Evolutionary conservation across 2,329 filamentous ascomycete genomes (phyloP), one percentile per base, ranked within the genome.

Genomic region (Apiospora phragmitis): DNA sequence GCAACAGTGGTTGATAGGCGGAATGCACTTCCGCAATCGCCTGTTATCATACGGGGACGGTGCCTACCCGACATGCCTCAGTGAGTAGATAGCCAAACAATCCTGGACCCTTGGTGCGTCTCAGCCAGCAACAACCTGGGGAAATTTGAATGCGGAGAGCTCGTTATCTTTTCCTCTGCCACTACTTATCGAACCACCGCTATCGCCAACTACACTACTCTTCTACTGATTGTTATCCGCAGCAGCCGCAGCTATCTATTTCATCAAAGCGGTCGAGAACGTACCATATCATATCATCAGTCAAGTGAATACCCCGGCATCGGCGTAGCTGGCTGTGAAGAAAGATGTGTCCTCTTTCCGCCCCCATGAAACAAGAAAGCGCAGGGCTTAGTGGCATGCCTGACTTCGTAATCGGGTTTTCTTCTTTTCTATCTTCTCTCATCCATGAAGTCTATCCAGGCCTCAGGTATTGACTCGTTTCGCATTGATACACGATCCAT

Each of bases 101-200:
- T 67, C 29, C 65, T 67, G 65, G 65, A 67, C 65, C 65, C 65
- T 67, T 67, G 16, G 42, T 67, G 65, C 65, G 42, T 67, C 65
- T 62, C 38, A 68, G 47, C 47, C 67, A 68, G 32, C 66, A 55
- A 38, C 67, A 68, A 68, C 67, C 67, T 68, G 67, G 67, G 67
- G 67, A 68, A 68, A 42, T 11, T n/a, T n/a, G 55, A n/a, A 68
- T 68, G 67, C 45, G 67, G 67, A 68, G 67, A 68, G 26, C 41
- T 67, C 55, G 55, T 62, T 38, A 62, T 62, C 55, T 62, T 14
- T 38, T 62, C 32, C 32, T 38, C 55, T 62, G 11, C 32, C 29
- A 18, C 29, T 32, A 35, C 51, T 62, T 24, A 38, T 21, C 55
- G 55, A 38, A 62, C 55, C 55, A 62, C 55, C 51, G 51, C 51